Base-by-base conservation (phyloP, 345 rosid genomes). In the Draba incana region DNA sequence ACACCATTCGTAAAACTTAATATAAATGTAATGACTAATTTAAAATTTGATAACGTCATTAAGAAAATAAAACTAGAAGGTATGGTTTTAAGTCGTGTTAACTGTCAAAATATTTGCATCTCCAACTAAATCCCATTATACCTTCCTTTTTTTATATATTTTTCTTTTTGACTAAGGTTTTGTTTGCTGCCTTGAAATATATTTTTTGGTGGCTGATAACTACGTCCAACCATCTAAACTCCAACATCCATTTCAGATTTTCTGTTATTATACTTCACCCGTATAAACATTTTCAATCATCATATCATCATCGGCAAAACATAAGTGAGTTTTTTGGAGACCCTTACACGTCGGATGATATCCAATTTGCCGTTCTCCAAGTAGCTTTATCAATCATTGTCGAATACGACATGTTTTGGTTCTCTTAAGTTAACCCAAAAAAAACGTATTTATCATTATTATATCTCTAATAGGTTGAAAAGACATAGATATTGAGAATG, bases 191-290 rank as follows among this genome's bases (percentile, higher is more conserved):
- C 31, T 59, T 44, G 48, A 58, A 25, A 59, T 16, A 27, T 53
- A 2, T 38, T 74, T 74, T 8, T 67, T 74, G 78, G 78, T 74
- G 73, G 78, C 64, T 67, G 78, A 74, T 61, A 67, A 62, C 69
- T 53, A 75, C 74, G 4, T 58, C 59, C 74, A 47, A 38, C 74
- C 53, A 27, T 66, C 72, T 60, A 66, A 12, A 66, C 77, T 33
- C 77, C 68, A 60, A 66, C 68, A 52, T 60, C 71, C 43, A 66
- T 60, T 37, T 74, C 57, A 15, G 14, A 16, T 66, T 28, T 66
- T 73, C 71, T 53, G 33, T 59, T 60, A 67, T 46, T 3, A 73
- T 73, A 65, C 66, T 73, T 65, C 71, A 64, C 20, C 20, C 20
- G 1, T 20, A 20, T 20, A 20, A 20, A 20, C 20, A 20, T 20